phyloP scores from a whole-genome alignment of 2,329 filamentous ascomycete species.

The Blastomyces percursus region DNA sequence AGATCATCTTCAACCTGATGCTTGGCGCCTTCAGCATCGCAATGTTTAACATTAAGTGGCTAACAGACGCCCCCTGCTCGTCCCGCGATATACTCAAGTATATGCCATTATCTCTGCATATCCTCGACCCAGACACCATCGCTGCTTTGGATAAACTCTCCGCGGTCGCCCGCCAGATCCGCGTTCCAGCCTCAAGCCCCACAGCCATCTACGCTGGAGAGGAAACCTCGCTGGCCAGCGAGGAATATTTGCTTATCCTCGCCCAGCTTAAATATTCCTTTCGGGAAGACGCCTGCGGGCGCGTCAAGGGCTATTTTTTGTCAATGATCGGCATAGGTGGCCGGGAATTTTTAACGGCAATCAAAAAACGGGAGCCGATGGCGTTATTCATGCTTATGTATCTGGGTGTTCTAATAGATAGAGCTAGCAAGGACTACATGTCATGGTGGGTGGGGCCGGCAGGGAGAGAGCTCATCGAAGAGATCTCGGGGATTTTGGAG shows the following conservation, averaged over 20 bases:
- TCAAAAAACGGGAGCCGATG: constrained; percentile 16
- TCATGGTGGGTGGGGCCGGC: constrained; percentile 11
- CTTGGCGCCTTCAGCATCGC: constrained; percentile 4
- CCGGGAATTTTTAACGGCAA: constrained; percentile 21
- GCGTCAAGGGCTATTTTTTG: constrained; percentile 24
- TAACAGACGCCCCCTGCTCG: constrained; percentile 1
- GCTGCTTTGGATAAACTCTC: constrained; percentile 11
- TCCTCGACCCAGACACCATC: neutral
- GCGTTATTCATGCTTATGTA: constrained; percentile 13
- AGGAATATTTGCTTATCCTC: constrained; percentile 17
- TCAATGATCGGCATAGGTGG: constrained; percentile 24
- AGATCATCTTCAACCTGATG: constrained; percentile 20
- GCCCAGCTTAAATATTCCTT: constrained; percentile 25
- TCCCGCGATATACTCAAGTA: neutral
- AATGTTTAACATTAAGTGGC: constrained; percentile 1
- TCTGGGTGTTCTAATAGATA: constrained; percentile 11
- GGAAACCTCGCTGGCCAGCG: constrained; percentile 4
- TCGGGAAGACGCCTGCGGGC: constrained; percentile 25
- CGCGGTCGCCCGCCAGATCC: constrained; percentile 7
- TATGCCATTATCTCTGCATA: neutral
- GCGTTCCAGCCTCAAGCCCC: neutral
- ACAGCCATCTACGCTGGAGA: neutral
- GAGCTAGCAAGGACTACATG: neutral
- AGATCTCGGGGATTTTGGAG: constrained; percentile 20
- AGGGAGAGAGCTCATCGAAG: constrained; percentile 10